Conservation (phyloP, 192 early-diverging fungal species). For the Coemansia sp. region DNA sequence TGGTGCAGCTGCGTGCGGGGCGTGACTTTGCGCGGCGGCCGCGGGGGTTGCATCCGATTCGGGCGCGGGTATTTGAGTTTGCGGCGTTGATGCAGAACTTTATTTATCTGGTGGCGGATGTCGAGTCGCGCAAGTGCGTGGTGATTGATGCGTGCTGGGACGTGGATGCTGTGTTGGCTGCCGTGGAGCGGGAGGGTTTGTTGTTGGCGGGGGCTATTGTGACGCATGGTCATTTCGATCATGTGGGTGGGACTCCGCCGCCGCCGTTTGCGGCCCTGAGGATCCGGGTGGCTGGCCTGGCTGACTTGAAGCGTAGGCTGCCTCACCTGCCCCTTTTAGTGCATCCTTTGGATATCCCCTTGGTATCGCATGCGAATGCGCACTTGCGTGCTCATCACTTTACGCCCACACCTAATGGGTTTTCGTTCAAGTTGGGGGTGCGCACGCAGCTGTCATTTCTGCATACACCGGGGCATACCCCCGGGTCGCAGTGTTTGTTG, state of each 20-base stretch:
- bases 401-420: conserved; percentile 56
- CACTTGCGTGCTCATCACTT: conserved; percentile 52
- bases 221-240: conserved; percentile 86
- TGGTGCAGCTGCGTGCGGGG: conserved; percentile 66
- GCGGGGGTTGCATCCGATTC: conserved; percentile 59
- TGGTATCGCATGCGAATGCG: conserved; percentile 63
- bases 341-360: conserved; percentile 70
- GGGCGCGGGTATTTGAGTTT: conserved; percentile 67
- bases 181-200: conserved; percentile 53
- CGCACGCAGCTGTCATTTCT: conserved; percentile 61
- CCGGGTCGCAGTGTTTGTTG: conserved; percentile 77
- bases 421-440: conserved; percentile 47
- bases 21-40: conserved; percentile 61
- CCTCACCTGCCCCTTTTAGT: conserved; percentile 71
- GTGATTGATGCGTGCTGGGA: conserved; percentile 95
- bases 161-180: conserved; percentile 70
- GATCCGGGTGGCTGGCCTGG: conserved; percentile 72
- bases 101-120: conserved; percentile 74
- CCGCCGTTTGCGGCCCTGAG: conserved; percentile 75
- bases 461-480: conserved; percentile 92
- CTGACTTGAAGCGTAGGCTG: conserved; percentile 62
- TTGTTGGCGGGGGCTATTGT: conserved; percentile 68
- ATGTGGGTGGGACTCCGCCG: conserved; percentile 79
- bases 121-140: conserved; percentile 60
- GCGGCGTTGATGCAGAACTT: conserved; percentile 81